Percentiles rank a stretch among this genome's conserved stretches.
Evolutionary conservation across 768 basidiomycete species (phyloP).

Genomic region (Phlebiopsis gigantea): DNA sequence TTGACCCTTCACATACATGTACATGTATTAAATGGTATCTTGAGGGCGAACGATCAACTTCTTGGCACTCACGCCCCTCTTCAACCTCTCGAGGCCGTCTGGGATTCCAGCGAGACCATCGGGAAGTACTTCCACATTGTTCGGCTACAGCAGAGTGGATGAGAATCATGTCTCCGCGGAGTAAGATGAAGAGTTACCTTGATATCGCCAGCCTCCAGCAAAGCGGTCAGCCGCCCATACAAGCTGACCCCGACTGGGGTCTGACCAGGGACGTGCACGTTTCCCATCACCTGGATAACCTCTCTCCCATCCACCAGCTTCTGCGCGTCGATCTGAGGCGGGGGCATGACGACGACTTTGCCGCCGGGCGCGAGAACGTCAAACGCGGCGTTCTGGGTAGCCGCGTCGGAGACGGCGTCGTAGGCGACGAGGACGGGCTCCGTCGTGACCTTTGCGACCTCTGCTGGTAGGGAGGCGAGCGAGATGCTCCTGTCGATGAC

Average conservation of each 20-base stretch:
- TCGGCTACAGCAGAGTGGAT: conserved; percentile 30
- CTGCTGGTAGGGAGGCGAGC: neutral
- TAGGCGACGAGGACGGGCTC: conserved; percentile 20
- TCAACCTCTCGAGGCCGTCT: conserved; percentile 32
- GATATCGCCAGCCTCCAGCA: conserved; percentile 17
- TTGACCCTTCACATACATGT: neutral
- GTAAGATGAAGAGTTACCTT: conserved; percentile 13
- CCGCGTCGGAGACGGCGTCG: conserved; percentile 20
- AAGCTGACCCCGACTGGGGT: conserved; percentile 15
- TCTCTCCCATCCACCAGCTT: conserved; percentile 36
- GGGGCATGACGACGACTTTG: conserved; percentile 13
- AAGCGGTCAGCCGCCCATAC: conserved; percentile 14
- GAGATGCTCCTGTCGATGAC: conserved; percentile 16
- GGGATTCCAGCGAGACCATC: conserved; percentile 35
- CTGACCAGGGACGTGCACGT: conserved; percentile 7
- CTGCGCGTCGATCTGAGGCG: conserved; percentile 6
- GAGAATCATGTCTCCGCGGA: neutral
- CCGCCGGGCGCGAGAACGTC: conserved; percentile 21
- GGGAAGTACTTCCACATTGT: conserved; percentile 35
- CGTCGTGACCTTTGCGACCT: conserved; percentile 11
- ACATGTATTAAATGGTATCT: conserved; percentile 19
- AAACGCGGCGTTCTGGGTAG: conserved; percentile 20
- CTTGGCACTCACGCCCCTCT: conserved; percentile 34
- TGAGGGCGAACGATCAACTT: conserved; percentile 41
- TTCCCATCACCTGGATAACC: conserved; percentile 37